Conservation (phyloP, 306 rosid genomes). For the Sicyos baderoa region DNA sequence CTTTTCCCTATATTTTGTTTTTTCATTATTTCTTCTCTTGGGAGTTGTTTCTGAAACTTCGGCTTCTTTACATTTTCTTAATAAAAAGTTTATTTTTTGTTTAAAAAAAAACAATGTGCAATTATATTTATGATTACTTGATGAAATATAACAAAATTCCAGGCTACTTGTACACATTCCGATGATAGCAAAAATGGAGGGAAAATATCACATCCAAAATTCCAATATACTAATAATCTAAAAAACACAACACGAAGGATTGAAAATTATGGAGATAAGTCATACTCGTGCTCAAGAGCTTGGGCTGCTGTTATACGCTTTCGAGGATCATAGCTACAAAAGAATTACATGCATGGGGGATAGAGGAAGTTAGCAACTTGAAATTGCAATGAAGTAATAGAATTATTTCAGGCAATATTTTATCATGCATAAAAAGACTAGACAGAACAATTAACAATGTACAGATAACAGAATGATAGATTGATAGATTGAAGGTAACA, state of each 20-base stretch:
- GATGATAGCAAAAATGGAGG: background rate
- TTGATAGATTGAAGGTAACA: too few relatives aligned
- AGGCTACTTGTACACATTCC: background rate
- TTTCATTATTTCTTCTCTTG: too few relatives aligned
- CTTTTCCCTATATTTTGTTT: too few relatives aligned
- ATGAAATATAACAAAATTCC: background rate
- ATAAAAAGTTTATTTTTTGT: background rate
- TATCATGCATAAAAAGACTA: background rate
- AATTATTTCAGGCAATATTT: background rate
- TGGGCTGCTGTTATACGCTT: constrained; percentile 86
- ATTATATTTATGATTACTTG: background rate
- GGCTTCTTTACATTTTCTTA: too few relatives aligned
- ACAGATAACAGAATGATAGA: too few relatives aligned
- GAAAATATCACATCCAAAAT: background rate
- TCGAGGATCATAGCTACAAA: constrained; percentile 86
- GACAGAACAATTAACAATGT: background rate
- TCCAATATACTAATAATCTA: background rate
- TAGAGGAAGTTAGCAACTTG: background rate
- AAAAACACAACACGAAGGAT: background rate
- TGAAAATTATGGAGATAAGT: constrained; percentile 17
- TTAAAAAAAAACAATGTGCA: background rate
- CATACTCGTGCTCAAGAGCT: constrained; percentile 94
- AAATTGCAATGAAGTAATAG: background rate
- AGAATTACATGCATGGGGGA: background rate
- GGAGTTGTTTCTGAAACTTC: too few relatives aligned